phyloP scores from a whole-genome alignment of 192 early-diverging fungal genomes.

The Paraglomus brasilianum region DNA sequence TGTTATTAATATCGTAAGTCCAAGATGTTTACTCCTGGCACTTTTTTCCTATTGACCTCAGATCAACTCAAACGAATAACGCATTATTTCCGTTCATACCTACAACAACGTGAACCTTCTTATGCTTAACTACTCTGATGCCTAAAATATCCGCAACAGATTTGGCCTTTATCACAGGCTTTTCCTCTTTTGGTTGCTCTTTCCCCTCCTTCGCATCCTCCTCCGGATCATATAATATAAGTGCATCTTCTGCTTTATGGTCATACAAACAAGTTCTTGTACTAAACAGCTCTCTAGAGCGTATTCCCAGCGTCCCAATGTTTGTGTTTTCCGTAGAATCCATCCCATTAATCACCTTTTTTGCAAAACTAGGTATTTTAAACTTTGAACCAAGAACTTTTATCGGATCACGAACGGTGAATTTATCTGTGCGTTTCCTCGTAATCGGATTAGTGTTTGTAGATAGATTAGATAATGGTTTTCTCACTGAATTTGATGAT shows the following conservation, averaged over 20 bases:
- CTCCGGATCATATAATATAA: slow-evolving; percentile 81
- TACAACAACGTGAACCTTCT: slow-evolving; percentile 73
- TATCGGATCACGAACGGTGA: too few species aligned
- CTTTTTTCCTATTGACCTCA: too few species aligned
- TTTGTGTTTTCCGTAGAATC: too few species aligned
- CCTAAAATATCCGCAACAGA: slow-evolving; percentile 57
- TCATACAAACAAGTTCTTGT: slow-evolving; percentile 71
- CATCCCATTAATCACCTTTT: slow-evolving; percentile 10
- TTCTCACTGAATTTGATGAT: too few species aligned
- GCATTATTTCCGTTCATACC: not conserved
- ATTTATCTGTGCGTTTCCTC: too few species aligned
- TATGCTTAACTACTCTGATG: slow-evolving; percentile 40
- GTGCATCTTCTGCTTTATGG: slow-evolving; percentile 76
- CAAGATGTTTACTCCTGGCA: not conserved
- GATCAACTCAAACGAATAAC: not conserved
- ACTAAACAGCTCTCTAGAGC: slow-evolving; percentile 18
- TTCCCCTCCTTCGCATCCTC: slow-evolving; percentile 34
- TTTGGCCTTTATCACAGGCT: slow-evolving; percentile 46
- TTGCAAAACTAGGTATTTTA: slow-evolving; percentile 44
- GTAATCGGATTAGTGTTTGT: too few species aligned
- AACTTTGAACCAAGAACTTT: slow-evolving; percentile 32
- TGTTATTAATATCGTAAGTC: not conserved
- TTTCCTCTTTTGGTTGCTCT: slow-evolving; percentile 24
- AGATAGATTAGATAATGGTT: too few species aligned
- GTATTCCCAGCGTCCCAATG: too few species aligned